Percentiles rank a stretch among this genome's conserved stretches.
phyloP scores from a whole-genome alignment of 257 asterid genomes.

The Eucommia ulmoides region DNA sequence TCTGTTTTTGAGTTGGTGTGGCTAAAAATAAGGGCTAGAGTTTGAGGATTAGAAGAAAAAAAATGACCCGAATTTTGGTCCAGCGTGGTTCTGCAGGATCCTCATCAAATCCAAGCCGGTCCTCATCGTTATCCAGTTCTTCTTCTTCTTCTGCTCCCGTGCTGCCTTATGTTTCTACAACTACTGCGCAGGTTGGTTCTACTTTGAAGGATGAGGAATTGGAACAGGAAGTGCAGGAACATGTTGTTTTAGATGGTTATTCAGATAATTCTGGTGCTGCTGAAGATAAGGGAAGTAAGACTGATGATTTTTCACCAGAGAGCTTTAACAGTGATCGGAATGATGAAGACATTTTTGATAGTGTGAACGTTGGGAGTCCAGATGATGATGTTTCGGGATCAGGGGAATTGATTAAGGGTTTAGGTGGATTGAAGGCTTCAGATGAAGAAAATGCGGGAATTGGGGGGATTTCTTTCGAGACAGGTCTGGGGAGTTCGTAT shows the following conservation, averaged over 20 bases:
- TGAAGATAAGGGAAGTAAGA: conserved; percentile 22
- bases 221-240: conserved; percentile 43
- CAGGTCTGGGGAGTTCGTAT: conserved; percentile 41
- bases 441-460: conserved; percentile 44
- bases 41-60: conserved; percentile 22
- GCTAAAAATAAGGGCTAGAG: conserved; percentile 16
- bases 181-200: conserved; percentile 30
- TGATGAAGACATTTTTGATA: conserved; percentile 18
- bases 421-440: conserved; percentile 27
- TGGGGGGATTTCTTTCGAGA: conserved; percentile 43
- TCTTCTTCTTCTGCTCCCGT: conserved; percentile 28
- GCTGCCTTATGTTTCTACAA: conserved; percentile 32
- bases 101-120: conserved; percentile 51
- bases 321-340: conserved; percentile 21
- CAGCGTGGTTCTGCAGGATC: conserved; percentile 84
- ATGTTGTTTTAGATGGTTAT: conserved; percentile 32
- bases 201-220: conserved; percentile 43
- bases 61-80: conserved; percentile 83
- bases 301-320: conserved; percentile 36
- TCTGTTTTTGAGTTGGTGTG: conserved; percentile 44
- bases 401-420: conserved; percentile 30
- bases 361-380: conserved; percentile 19
- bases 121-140: conserved; percentile 35
- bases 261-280: conserved; percentile 25
- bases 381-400: conserved; percentile 27